These are phyloP conservation scores for Leptosphaerulina australis DNA, from an alignment of 2,329 filamentous ascomycete genomes.

Conservation along the genomic window DNA sequence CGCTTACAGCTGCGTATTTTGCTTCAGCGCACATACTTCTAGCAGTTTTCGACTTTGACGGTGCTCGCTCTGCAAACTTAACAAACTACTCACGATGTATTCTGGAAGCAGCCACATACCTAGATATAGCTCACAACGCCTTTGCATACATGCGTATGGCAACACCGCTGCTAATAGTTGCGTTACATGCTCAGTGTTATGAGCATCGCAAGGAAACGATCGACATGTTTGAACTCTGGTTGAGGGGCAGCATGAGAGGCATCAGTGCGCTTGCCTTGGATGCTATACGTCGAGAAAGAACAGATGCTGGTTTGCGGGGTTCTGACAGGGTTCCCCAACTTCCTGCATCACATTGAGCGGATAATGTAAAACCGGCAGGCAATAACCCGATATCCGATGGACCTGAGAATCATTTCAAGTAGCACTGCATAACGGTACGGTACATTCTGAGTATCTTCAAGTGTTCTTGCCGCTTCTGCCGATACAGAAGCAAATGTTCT, in stretches of 20 bases:
- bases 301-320: neutral
- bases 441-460: neutral
- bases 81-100: constrained; percentile 15
- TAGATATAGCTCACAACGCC: constrained; percentile 29
- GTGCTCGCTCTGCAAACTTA: no score
- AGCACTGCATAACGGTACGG: neutral
- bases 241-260: constrained; percentile 31
- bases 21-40: neutral
- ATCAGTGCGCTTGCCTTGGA: constrained; percentile 37
- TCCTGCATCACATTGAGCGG: neutral
- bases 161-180: constrained; percentile 37
- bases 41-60: neutral
- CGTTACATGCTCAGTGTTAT: constrained; percentile 26
- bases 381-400: constrained; percentile 1
- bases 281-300: neutral
- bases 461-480: neutral
- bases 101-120: constrained; percentile 28
- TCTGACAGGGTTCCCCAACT: neutral
- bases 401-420: neutral
- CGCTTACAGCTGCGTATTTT: constrained; percentile 7
- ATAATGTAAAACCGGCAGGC: neutral
- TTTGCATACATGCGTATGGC: constrained; percentile 43
- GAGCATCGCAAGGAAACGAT: constrained; percentile 26
- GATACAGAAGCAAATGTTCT: neutral
- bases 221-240: constrained; percentile 31